Conservation (phyloP, 2,329 filamentous ascomycete species). For the Rhynchosporium secalis region DNA sequence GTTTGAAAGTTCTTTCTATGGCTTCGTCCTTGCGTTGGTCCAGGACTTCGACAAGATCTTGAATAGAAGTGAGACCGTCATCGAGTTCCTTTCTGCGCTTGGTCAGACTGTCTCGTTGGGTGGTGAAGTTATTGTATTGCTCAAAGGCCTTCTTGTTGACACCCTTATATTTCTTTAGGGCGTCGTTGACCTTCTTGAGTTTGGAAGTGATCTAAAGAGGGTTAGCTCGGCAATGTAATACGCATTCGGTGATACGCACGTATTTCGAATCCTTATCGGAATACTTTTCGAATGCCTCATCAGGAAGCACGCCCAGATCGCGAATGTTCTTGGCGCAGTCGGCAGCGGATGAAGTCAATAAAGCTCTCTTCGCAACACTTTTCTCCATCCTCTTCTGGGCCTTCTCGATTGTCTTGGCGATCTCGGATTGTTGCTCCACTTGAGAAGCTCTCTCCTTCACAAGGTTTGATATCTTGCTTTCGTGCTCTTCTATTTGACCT, state of each 20-base stretch:
- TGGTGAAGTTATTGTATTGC: conserved; percentile 96
- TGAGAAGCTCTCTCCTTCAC: conserved; percentile 57
- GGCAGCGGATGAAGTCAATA: conserved; percentile 72
- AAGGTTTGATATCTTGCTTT: conserved; percentile 42
- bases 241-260: conserved; percentile 49
- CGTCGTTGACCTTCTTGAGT: conserved; percentile 88
- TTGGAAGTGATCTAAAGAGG: conserved; percentile 43
- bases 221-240: conserved; percentile 11
- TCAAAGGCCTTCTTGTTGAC: conserved; percentile 99
- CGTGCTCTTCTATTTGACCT: conserved; percentile 60
- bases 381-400: conserved; percentile 91
- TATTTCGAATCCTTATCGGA: conserved; percentile 76
- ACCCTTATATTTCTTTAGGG: conserved; percentile 93
- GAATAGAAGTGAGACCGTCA: conserved; percentile 80
- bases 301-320: conserved; percentile 87
- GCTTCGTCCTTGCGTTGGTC: conserved; percentile 97
- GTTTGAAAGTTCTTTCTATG: conserved; percentile 97
- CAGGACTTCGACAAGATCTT: conserved; percentile 87
- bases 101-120: conserved; percentile 82
- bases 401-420: conserved; percentile 76
- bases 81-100: conserved; percentile 86
- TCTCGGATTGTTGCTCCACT: conserved; percentile 71
- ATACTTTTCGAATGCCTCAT: conserved; percentile 92
- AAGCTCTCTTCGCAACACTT: conserved; percentile 83
- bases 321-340: conserved; percentile 88